Conservation (phyloP, 1,139 yeast genomes). For the Oligophagozyma castellii region DNA sequence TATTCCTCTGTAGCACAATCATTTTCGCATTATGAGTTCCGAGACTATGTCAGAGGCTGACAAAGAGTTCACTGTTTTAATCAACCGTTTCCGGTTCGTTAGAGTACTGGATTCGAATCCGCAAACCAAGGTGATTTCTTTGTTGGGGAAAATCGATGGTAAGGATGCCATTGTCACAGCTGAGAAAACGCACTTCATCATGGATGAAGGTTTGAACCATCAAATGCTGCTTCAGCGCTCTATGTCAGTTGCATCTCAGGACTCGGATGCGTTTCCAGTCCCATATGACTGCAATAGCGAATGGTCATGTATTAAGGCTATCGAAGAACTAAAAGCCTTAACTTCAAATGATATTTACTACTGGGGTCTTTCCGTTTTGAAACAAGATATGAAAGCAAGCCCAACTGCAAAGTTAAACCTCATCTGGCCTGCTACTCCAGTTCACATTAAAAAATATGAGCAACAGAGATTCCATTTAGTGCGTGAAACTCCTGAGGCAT, state of each 20-base stretch:
- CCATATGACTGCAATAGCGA: slow-evolving; percentile 20
- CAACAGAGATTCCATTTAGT: slow-evolving; percentile 46
- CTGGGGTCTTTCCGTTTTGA: slow-evolving; percentile 55
- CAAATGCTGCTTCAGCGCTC: not conserved
- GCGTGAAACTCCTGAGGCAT: slow-evolving; percentile 70
- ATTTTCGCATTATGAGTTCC: too few relatives aligned
- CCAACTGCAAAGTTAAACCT: slow-evolving; percentile 66
- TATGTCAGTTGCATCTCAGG: slow-evolving; percentile 7
- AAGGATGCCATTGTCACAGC: slow-evolving; percentile 57
- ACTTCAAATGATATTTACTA: slow-evolving; percentile 70
- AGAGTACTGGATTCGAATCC: slow-evolving; percentile 42
- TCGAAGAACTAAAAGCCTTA: slow-evolving; percentile 32
- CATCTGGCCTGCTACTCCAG: slow-evolving; percentile 81
- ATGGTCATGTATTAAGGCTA: slow-evolving; percentile 20
- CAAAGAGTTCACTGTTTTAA: slow-evolving; percentile 4
- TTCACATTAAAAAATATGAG: slow-evolving; percentile 66
- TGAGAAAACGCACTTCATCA: slow-evolving; percentile 55
- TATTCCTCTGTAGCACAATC: too few relatives aligned
- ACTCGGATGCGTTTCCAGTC: slow-evolving; percentile 11
- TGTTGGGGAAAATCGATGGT: slow-evolving; percentile 54
- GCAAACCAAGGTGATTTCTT: slow-evolving; percentile 45
- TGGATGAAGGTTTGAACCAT: slow-evolving; percentile 13
- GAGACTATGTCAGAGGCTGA: too few relatives aligned
- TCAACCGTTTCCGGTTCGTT: slow-evolving; percentile 30
- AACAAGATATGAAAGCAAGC: slow-evolving; percentile 31